These are phyloP conservation scores for Alternaria gansuensis DNA, from an alignment of 2,329 filamentous ascomycete species.

Conservation along the genomic window DNA sequence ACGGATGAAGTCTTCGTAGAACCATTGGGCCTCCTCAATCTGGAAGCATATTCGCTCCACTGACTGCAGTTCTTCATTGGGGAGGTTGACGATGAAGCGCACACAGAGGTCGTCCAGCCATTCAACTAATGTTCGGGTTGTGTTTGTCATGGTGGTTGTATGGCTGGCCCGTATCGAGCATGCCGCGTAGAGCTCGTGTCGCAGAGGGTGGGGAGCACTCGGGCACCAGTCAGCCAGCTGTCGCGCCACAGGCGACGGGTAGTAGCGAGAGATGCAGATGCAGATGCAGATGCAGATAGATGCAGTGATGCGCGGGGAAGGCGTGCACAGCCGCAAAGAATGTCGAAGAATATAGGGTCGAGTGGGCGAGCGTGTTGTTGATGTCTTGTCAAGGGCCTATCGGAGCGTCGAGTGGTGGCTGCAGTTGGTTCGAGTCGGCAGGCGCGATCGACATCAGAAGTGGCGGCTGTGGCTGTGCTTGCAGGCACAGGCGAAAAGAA, in stretches of 20 bases:
- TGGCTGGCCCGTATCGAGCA: constrained; percentile 65
- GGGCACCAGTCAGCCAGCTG: constrained; percentile 11
- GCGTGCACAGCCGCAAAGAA: constrained; percentile 44
- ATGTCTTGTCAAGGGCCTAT: constrained; percentile 22
- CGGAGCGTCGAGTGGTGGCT: constrained; percentile 7
- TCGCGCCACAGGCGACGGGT: constrained; percentile 16
- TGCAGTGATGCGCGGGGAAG: not conserved
- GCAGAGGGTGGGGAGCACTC: constrained; percentile 22
- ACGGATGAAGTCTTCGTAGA: constrained; percentile 99
- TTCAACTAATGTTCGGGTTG: constrained; percentile 88
- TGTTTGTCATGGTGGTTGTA: constrained; percentile 68
- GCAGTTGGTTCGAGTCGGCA: constrained; percentile 14
- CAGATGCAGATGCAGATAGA: constrained; percentile 13
- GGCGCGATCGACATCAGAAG: constrained; percentile 18
- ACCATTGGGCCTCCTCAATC: constrained; percentile 99
- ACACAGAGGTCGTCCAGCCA: constrained; percentile 98
- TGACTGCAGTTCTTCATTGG: constrained; percentile 85
- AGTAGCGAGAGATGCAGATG: constrained; percentile 26
- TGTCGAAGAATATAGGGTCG: constrained; percentile 28
- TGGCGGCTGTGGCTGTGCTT: constrained; percentile 32
- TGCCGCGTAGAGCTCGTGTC: constrained; percentile 57
- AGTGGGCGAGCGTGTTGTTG: constrained; percentile 8
- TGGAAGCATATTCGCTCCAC: constrained; percentile 97
- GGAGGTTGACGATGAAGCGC: constrained; percentile 97
- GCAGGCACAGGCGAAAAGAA: constrained; percentile 5